Conservation (phyloP, 140 eudicot genomes). For the Bidens hawaiensis region DNA sequence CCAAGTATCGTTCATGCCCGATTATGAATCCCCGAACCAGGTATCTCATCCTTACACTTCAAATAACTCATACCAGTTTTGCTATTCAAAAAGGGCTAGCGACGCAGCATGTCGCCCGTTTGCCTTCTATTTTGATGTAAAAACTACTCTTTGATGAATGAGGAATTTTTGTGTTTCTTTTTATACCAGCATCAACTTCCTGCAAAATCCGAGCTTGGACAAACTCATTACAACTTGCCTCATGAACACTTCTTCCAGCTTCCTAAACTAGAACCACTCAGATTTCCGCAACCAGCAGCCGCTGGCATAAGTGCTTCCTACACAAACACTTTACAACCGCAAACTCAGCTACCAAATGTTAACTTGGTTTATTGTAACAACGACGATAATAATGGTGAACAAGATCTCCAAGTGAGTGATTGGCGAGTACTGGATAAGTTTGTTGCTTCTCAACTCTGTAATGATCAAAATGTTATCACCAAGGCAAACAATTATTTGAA, state of each 20-base stretch:
- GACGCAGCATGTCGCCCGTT: no score
- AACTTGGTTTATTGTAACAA: constrained; percentile 20
- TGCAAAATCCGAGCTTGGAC: constrained; percentile 51
- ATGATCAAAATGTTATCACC: constrained; percentile 21
- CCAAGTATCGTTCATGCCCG: constrained; percentile 78
- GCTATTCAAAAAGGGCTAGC: no score
- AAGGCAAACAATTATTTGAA: constrained; percentile 40
- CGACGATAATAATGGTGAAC: constrained; percentile 6
- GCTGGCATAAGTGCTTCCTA: constrained; percentile 16
- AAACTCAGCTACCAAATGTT: constrained; percentile 25
- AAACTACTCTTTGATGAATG: no score
- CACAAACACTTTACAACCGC: constrained; percentile 23
- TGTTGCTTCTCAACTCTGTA: constrained; percentile 81
- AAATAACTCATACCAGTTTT: constrained; percentile 21
- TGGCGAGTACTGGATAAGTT: constrained; percentile 87
- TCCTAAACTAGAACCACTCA: constrained; percentile 63
- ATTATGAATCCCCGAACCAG: constrained; percentile 48
- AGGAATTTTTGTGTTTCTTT: no score
- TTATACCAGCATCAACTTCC: constrained; percentile 32
- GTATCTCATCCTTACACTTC: constrained; percentile 41
- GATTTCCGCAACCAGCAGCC: constrained; percentile 33
- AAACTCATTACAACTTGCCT: constrained; percentile 43
- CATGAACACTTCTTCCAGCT: constrained; percentile 53
- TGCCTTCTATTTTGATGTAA: no score
- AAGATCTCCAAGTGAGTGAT: constrained; percentile 59